These are phyloP conservation scores for Annulohypoxylon moriforme DNA, from an alignment of 495 filamentous ascomycete species.

Conservation along the genomic window DNA sequence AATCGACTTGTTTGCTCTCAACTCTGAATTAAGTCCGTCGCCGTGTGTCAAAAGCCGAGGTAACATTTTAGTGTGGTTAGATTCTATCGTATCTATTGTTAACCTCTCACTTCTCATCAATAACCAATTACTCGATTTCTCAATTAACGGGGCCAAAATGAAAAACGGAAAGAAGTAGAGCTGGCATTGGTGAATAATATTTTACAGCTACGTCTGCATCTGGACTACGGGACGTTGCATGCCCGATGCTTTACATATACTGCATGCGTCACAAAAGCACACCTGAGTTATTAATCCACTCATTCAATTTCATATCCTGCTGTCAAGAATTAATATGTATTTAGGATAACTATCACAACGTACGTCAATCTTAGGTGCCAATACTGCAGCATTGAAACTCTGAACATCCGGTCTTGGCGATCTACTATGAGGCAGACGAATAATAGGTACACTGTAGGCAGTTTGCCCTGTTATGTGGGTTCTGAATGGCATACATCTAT, in stretches of 20 bases:
- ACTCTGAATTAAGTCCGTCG: not conserved
- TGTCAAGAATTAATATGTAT: not conserved
- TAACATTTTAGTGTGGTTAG: not conserved
- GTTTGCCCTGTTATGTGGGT: too few species aligned
- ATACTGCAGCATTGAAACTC: not conserved
- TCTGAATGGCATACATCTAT: not conserved
- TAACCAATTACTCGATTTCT: not conserved
- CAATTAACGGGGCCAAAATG: not conserved
- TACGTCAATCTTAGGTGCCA: not conserved
- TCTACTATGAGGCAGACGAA: not conserved
- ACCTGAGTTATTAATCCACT: not conserved
- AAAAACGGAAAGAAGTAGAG: not conserved
- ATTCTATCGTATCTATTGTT: not conserved
- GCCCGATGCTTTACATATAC: not conserved
- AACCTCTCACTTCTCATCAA: not conserved
- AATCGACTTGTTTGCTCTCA: not conserved
- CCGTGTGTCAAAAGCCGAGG: not conserved
- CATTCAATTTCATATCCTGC: not conserved
- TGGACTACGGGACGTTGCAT: conserved; percentile 3
- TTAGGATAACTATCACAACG: not conserved
- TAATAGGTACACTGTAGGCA: not conserved
- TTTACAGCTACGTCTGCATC: not conserved
- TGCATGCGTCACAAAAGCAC: not conserved
- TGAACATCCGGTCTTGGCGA: not conserved
- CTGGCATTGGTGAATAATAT: not conserved